These are phyloP conservation scores for Silene noctiflora DNA, from an alignment of 179 eudicot genomes.

Conservation along the genomic window DNA sequence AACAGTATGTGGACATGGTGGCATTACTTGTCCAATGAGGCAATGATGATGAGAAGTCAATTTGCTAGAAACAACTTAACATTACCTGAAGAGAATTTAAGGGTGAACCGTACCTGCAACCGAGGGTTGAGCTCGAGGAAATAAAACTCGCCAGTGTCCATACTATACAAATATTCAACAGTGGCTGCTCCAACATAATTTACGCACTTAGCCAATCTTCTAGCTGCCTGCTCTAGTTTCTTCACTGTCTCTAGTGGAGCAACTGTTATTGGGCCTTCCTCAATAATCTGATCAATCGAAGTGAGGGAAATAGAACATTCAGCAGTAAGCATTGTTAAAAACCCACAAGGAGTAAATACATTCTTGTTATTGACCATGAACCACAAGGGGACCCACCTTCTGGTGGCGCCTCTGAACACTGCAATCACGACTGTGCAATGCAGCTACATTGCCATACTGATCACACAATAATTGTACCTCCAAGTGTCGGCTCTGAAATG, in stretches of 20 bases:
- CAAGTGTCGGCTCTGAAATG: slow-evolving; percentile 83
- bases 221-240: slow-evolving; percentile 95
- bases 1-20: too few relatives aligned
- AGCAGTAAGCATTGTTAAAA: neutral
- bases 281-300: slow-evolving; percentile 66
- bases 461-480: slow-evolving; percentile 98
- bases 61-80: neutral
- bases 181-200: slow-evolving; percentile 98
- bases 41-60: neutral
- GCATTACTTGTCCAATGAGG: too few relatives aligned
- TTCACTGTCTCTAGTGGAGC: slow-evolving; percentile 81
- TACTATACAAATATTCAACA: slow-evolving; percentile 92
- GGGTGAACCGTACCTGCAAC: slow-evolving; percentile 58
- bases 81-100: neutral
- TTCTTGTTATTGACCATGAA: slow-evolving; percentile 8
- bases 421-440: slow-evolving; percentile 99
- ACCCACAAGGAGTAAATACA: neutral
- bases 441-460: slow-evolving; percentile 96
- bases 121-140: slow-evolving; percentile 97
- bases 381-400: slow-evolving; percentile 46
- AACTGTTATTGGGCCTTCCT: slow-evolving; percentile 99
- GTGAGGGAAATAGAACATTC: slow-evolving; percentile 7
- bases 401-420: slow-evolving; percentile 99
- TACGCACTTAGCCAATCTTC: slow-evolving; percentile 91
- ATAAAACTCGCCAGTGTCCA: slow-evolving; percentile 97